Percentiles rank a stretch among this genome's conserved stretches.
Conservation (phyloP, 2,329 filamentous ascomycete genomes). For the Diaporthe sp. region DNA sequence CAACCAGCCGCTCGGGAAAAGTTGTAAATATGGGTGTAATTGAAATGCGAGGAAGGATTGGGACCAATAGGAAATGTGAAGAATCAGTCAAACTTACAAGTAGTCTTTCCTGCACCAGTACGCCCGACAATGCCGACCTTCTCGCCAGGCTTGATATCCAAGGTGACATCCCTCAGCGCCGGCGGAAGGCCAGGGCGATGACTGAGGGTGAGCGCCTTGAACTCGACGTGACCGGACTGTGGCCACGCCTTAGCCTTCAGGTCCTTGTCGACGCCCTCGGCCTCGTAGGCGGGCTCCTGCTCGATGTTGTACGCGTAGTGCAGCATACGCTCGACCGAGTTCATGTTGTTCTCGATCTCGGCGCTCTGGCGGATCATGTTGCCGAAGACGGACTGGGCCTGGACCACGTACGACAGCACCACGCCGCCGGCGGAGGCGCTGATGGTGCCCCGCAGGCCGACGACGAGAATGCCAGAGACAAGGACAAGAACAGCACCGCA, state of each 20-base stretch:
- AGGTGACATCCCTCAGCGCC: conserved; percentile 74
- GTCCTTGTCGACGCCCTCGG: conserved; percentile 49
- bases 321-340: conserved; percentile 75
- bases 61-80: background rate
- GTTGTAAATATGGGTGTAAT: background rate
- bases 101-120: conserved; percentile 86
- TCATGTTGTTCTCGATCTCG: conserved; percentile 80
- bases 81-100: conserved; percentile 47
- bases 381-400: conserved; percentile 71
- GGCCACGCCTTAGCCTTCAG: conserved; percentile 69
- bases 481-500: conserved; percentile 74
- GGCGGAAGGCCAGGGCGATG: conserved; percentile 76
- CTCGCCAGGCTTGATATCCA: conserved; percentile 31
- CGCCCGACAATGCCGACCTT: conserved; percentile 75
- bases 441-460: conserved; percentile 73
- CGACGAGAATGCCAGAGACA: conserved; percentile 74
- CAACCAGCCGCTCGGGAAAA: background rate
- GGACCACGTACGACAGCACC: conserved; percentile 76
- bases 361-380: conserved; percentile 67
- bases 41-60: too few relatives aligned
- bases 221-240: conserved; percentile 75
- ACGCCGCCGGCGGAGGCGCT: conserved; percentile 75
- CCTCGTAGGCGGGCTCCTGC: conserved; percentile 67
- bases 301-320: conserved; percentile 76
- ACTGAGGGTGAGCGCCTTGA: conserved; percentile 76